phyloP scores from a whole-genome alignment of 2,329 filamentous ascomycete genomes.

The Botrytis elliptica region DNA sequence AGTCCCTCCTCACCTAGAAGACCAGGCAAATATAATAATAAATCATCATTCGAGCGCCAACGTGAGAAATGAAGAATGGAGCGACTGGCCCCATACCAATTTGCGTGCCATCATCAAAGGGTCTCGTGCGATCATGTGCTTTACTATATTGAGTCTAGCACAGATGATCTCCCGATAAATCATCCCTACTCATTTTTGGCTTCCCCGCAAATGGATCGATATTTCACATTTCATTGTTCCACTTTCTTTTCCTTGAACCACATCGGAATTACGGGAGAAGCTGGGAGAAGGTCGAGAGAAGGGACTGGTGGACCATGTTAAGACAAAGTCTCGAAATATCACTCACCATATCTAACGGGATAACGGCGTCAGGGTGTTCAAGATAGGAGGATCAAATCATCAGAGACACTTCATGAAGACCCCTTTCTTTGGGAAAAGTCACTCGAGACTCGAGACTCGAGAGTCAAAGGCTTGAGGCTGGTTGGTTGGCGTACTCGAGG shows the following conservation, averaged over 20 bases:
- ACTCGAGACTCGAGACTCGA: background rate
- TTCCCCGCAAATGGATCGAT: conserved; percentile 10
- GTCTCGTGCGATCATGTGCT: background rate
- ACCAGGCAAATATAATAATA: background rate
- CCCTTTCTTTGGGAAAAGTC: background rate
- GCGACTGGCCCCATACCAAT: background rate
- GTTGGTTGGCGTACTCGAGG: no score
- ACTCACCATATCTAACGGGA: background rate
- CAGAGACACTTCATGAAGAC: background rate
- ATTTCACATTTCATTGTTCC: background rate
- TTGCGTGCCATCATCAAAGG: background rate
- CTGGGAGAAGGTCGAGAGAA: background rate
- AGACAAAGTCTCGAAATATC: background rate
- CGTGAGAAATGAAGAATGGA: background rate
- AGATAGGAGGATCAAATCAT: background rate
- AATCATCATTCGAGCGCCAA: background rate
- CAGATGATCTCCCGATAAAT: background rate
- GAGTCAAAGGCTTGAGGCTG: background rate
- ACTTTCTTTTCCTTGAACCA: background rate
- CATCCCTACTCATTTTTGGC: background rate
- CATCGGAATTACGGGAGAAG: background rate
- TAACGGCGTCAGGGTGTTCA: background rate
- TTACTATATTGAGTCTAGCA: background rate
- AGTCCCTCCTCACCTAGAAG: background rate
- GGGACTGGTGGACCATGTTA: background rate